Evolutionary conservation across 768 basidiomycete genomes (phyloP).

Genomic region (Boletales sp.): DNA sequence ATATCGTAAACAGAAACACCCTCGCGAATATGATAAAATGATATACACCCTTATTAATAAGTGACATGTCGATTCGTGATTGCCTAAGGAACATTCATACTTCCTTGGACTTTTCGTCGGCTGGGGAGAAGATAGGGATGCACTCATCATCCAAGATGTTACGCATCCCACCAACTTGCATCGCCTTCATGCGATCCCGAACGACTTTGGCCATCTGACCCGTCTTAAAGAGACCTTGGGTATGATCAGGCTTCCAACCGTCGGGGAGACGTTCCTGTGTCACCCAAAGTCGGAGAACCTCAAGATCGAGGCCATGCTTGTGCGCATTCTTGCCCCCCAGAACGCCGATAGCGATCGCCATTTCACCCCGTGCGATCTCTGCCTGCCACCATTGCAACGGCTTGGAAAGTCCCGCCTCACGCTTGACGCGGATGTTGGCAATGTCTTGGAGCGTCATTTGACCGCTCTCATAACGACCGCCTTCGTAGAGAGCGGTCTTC

Average conservation of each 20-base stretch:
- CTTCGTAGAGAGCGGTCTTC: slow-evolving; percentile 38
- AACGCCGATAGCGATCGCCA: slow-evolving; percentile 59
- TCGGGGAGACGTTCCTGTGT: slow-evolving; percentile 50
- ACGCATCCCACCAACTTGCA: slow-evolving; percentile 9
- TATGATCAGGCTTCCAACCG: slow-evolving; percentile 33
- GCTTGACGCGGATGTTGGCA: slow-evolving; percentile 46
- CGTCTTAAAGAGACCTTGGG: slow-evolving; percentile 27
- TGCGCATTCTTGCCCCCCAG: slow-evolving; percentile 30
- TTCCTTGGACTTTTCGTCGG: background rate
- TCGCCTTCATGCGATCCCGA: slow-evolving; percentile 25
- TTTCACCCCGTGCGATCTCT: slow-evolving; percentile 65
- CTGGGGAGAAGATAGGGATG: slow-evolving; percentile 2
- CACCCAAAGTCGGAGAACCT: slow-evolving; percentile 51
- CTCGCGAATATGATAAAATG: no score
- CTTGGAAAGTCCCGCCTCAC: slow-evolving; percentile 39
- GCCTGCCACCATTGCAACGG: slow-evolving; percentile 43
- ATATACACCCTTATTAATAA: no score
- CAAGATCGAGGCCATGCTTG: slow-evolving; percentile 43
- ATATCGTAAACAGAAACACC: no score
- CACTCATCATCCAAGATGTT: slow-evolving; percentile 20
- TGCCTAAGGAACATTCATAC: no score
- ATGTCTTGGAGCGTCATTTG: slow-evolving; percentile 34
- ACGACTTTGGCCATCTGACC: slow-evolving; percentile 23
- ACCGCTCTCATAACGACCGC: slow-evolving; percentile 22
- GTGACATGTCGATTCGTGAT: no score